These are phyloP conservation scores for Lachnellula suecica DNA, from an alignment of 2,329 filamentous ascomycete species.

Conservation along the genomic window DNA sequence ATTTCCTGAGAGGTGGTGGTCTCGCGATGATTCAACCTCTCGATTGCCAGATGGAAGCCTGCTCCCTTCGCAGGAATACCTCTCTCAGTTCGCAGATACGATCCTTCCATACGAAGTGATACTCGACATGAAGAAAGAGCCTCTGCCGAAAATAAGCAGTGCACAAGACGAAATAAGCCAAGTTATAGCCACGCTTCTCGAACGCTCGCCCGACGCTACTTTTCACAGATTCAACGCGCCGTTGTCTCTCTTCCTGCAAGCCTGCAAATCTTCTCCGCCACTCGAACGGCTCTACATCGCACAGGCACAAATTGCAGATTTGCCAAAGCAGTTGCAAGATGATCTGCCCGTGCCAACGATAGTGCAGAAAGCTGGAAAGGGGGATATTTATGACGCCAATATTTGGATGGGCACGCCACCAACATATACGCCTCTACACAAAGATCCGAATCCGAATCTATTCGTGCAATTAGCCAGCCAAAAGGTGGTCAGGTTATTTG, in stretches of 20 bases:
- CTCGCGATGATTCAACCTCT: slow-evolving; percentile 1
- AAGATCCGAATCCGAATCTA: slow-evolving; percentile 91
- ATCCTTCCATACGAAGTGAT: slow-evolving; percentile 60
- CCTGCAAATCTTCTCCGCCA: neutral
- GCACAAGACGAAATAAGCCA: neutral
- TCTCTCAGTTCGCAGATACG: slow-evolving; percentile 40
- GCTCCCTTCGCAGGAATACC: slow-evolving; percentile 32
- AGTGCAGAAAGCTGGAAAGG: slow-evolving; percentile 63
- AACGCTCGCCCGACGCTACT: slow-evolving; percentile 20
- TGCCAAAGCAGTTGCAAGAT: slow-evolving; percentile 60
- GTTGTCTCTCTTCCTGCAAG: slow-evolving; percentile 26
- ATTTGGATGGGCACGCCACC: slow-evolving; percentile 87
- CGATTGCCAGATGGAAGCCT: neutral
- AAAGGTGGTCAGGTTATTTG: slow-evolving; percentile 73
- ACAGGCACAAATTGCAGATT: slow-evolving; percentile 69
- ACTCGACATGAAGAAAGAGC: slow-evolving; percentile 2
- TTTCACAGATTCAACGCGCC: slow-evolving; percentile 48
- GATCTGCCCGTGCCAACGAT: slow-evolving; percentile 70
- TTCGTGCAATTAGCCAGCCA: slow-evolving; percentile 78
- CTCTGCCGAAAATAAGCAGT: neutral
- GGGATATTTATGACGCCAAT: slow-evolving; percentile 83
- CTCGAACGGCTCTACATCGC: slow-evolving; percentile 72
- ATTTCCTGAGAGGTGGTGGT: no score
- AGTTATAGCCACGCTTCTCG: slow-evolving; percentile 1
- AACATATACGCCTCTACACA: slow-evolving; percentile 87